Evolutionary conservation across 257 asterid species (phyloP).

Genomic region (Nemophila menziesii): DNA sequence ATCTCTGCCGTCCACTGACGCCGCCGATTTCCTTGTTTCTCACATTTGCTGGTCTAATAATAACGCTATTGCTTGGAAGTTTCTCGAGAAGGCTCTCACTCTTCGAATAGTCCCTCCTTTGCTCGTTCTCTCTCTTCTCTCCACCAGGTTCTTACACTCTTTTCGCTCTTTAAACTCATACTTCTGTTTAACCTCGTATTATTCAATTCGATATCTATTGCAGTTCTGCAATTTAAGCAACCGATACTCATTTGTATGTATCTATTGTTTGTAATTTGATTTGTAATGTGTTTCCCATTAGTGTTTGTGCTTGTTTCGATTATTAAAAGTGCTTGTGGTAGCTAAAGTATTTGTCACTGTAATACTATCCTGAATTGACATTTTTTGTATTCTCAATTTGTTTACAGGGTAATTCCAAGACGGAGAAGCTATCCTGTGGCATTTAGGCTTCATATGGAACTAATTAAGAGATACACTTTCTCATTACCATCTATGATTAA

Average conservation of each 20-base stretch:
- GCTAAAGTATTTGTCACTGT: not conserved
- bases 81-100: constrained; percentile 73
- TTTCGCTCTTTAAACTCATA: not conserved
- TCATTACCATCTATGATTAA: not conserved
- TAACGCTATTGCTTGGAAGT: constrained; percentile 75
- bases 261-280: no score
- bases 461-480: constrained; percentile 6
- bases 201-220: no score
- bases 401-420: constrained; percentile 7
- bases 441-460: constrained; percentile 10
- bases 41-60: constrained; percentile 88
- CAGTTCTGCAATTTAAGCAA: not conserved
- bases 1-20: constrained; percentile 71
- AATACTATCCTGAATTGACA: not conserved
- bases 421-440: constrained; percentile 9
- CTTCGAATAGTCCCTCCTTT: constrained; percentile 72
- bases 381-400: not conserved
- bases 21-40: constrained; percentile 58
- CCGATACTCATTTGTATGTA: not conserved
- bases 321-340: not conserved
- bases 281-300: no score
- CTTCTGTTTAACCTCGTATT: no score
- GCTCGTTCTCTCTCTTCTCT: constrained; percentile 71
- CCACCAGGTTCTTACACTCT: constrained; percentile 38
- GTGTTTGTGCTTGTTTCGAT: not conserved